A percentile compares a stretch with the other conserved stretches of the same genome.
Conservation (phyloP, 2,329 filamentous ascomycete species). For the Trichoderma aggressivum region DNA sequence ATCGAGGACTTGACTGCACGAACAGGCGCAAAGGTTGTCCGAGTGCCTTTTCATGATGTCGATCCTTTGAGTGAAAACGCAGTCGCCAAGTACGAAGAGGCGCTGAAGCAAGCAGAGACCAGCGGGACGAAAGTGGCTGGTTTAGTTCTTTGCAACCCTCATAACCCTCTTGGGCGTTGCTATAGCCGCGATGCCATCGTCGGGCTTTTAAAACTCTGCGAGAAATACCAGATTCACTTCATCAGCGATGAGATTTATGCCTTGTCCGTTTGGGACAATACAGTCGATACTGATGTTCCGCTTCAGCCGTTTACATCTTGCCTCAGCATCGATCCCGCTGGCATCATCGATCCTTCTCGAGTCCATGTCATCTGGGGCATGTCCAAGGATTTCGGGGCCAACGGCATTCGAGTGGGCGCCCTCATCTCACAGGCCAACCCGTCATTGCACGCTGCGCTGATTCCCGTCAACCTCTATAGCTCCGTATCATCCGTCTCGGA, state of each 20-base stretch:
- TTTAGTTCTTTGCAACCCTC: constrained; percentile 48
- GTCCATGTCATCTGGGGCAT: constrained; percentile 51
- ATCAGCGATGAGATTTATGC: constrained; percentile 52
- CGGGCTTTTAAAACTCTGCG: constrained; percentile 44
- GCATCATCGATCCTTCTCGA: constrained; percentile 44
- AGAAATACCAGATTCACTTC: constrained; percentile 47
- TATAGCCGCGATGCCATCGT: constrained; percentile 39
- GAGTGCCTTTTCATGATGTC: constrained; percentile 41
- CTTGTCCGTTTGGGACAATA: constrained; percentile 46
- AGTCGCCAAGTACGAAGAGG: constrained; percentile 45
- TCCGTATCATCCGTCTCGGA: constrained; percentile 44
- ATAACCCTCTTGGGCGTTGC: constrained; percentile 50
- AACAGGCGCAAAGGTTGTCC: constrained; percentile 39
- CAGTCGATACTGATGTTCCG: constrained; percentile 24
- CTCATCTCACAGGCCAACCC: constrained; percentile 46
- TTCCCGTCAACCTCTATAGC: constrained; percentile 39
- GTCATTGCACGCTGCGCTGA: constrained; percentile 37
- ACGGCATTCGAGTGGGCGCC: constrained; percentile 50
- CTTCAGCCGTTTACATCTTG: constrained; percentile 42
- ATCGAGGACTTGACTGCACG: constrained; percentile 42
- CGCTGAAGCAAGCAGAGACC: constrained; percentile 36
- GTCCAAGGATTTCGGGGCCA: constrained; percentile 54
- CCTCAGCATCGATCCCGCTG: constrained; percentile 41
- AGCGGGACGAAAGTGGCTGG: constrained; percentile 40
- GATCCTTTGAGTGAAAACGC: constrained; percentile 42